Evolutionary conservation across 1,284 basidiomycete species (phyloP).

Genomic region (Cryptococcus sp.): DNA sequence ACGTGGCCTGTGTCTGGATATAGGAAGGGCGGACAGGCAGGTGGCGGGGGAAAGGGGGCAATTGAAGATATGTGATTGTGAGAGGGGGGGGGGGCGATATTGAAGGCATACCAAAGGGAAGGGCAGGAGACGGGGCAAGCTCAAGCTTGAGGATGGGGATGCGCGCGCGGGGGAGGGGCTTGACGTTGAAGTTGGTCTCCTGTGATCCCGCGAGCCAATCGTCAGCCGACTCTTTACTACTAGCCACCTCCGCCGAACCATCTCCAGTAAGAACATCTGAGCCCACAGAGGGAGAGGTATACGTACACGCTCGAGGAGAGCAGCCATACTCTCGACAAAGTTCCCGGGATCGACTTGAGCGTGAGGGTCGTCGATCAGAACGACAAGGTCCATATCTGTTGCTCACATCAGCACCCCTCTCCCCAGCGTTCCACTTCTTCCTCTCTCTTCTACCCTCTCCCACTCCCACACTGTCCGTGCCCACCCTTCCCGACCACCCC

Average conservation of each 20-base stretch:
- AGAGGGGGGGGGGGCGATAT: background rate
- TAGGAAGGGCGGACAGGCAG: background rate
- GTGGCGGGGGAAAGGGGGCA: background rate
- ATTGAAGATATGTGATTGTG: background rate
- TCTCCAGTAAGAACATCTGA: background rate
- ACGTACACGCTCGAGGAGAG: conserved; percentile 82
- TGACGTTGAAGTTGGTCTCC: conserved; percentile 95
- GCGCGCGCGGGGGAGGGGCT: conserved; percentile 90
- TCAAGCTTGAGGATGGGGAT: conserved; percentile 98
- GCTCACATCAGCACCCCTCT: background rate
- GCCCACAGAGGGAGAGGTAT: background rate
- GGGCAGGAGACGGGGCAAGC: conserved; percentile 80
- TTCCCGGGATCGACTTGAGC: conserved; percentile 69
- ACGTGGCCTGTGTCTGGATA: background rate
- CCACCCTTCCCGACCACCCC: background rate
- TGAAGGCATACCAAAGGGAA: conserved; percentile 64
- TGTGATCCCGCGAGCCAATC: conserved; percentile 39
- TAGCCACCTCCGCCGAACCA: background rate
- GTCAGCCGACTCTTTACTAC: background rate
- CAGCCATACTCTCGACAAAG: conserved; percentile 89
- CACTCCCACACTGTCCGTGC: background rate
- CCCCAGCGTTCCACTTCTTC: too few relatives aligned
- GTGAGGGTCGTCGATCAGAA: conserved; percentile 78
- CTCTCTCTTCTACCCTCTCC: background rate
- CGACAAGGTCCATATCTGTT: conserved; percentile 96